A percentile compares a stretch with the other conserved stretches of the same genome.
These are phyloP conservation scores for Backusella mclennaniae DNA, from an alignment of 192 early-diverging fungal species.

Conservation along the genomic window DNA sequence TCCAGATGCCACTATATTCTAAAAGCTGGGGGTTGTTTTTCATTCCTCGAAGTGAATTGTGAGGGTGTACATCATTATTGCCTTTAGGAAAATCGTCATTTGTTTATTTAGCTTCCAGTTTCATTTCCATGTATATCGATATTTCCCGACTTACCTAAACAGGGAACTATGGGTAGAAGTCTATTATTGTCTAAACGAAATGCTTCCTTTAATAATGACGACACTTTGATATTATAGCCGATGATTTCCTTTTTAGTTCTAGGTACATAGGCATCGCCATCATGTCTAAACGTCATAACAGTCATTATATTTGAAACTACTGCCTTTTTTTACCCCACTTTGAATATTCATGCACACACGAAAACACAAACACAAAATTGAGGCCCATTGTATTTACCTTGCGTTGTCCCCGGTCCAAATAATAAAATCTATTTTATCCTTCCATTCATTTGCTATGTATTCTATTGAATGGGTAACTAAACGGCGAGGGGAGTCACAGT, in stretches of 20 bases:
- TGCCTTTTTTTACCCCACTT: background rate
- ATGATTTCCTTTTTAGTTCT: constrained; percentile 62
- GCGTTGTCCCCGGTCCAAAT: constrained; percentile 80
- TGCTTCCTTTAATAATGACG: constrained; percentile 39
- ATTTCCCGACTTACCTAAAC: constrained; percentile 29
- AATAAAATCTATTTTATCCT: constrained; percentile 64
- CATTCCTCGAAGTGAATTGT: constrained; percentile 43
- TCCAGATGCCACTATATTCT: constrained; percentile 53
- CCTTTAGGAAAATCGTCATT: constrained; percentile 22
- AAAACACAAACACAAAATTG: background rate
- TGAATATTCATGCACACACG: background rate
- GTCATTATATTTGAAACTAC: background rate
- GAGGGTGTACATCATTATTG: constrained; percentile 74
- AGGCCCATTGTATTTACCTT: constrained; percentile 34
- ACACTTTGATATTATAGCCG: constrained; percentile 50
- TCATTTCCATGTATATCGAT: background rate
- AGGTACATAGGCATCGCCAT: constrained; percentile 62
- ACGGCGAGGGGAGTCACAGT: constrained; percentile 62
- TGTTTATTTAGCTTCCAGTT: background rate
- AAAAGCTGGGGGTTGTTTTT: constrained; percentile 49
- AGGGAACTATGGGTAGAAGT: constrained; percentile 49
- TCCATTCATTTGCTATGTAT: constrained; percentile 51
- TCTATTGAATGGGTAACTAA: constrained; percentile 62
- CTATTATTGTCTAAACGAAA: constrained; percentile 42
- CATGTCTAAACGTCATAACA: constrained; percentile 51